Evolutionary conservation across 345 rosid genomes (phyloP).

Genomic region (Linum tenue): DNA sequence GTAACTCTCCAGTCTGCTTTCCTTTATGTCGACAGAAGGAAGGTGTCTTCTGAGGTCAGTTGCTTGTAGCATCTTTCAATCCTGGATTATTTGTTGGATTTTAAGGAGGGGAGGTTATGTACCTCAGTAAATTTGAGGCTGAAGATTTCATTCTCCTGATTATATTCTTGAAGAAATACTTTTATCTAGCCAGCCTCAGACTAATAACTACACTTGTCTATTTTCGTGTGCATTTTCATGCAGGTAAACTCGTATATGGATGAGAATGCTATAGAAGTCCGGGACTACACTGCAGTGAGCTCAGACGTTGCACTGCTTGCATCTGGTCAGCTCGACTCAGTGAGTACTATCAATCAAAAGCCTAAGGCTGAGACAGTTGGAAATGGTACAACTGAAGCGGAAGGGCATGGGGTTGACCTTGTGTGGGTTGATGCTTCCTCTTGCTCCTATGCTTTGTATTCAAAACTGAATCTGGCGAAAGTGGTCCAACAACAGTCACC

Average conservation of each 20-base stretch:
- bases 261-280: conserved; percentile 56
- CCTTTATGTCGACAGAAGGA: conserved; percentile 69
- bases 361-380: background rate
- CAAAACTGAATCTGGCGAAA: conserved; percentile 58
- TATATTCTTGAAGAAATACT: no score
- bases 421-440: conserved; percentile 77
- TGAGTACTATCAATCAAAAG: conserved; percentile 19
- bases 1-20: conserved; percentile 59
- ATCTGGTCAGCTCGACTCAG: conserved; percentile 38
- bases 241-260: conserved; percentile 45
- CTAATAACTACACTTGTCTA: background rate
- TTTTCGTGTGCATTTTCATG: conserved; percentile 1
- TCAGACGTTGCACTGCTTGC: conserved; percentile 66
- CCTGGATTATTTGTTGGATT: no score
- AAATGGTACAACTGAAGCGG: conserved; percentile 19
- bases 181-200: background rate
- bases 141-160: no score
- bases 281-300: conserved; percentile 55
- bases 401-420: conserved; percentile 28
- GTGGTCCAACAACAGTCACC: conserved; percentile 79
- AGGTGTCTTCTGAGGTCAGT: conserved; percentile 61
- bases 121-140: no score
- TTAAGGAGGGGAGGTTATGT: no score
- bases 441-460: conserved; percentile 83
- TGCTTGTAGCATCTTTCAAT: background rate